A percentile compares a stretch with the other conserved stretches of the same genome.
phyloP scores from a whole-genome alignment of 805 yeast genomes.

The Lachancea thermotolerans region DNA sequence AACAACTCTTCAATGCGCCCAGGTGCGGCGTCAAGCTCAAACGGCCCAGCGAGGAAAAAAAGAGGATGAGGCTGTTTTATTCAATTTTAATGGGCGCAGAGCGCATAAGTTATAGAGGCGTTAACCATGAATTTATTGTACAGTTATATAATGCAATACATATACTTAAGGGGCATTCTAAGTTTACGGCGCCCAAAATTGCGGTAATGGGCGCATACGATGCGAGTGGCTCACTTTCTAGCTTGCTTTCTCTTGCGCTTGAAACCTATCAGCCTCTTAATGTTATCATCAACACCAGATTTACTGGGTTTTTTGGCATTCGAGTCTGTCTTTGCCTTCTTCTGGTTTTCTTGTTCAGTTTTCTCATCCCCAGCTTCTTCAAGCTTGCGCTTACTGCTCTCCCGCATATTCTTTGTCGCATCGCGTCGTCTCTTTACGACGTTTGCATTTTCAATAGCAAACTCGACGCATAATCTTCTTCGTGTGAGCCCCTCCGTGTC shows the following conservation, averaged over 20 bases:
- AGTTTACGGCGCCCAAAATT: neutral
- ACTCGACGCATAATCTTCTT: constrained; percentile 84
- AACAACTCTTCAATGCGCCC: constrained; percentile 15
- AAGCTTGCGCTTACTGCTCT: constrained; percentile 28
- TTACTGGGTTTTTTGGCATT: constrained; percentile 19
- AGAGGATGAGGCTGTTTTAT: constrained; percentile 15
- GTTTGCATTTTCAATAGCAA: constrained; percentile 92
- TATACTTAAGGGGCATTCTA: neutral
- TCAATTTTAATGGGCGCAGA: neutral
- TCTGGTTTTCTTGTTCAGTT: constrained; percentile 14
- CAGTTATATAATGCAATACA: constrained; percentile 3
- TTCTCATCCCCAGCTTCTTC: constrained; percentile 24
- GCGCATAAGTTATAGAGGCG: neutral
- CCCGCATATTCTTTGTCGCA: constrained; percentile 41
- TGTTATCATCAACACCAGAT: constrained; percentile 44
- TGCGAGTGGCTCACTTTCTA: constrained; percentile 1
- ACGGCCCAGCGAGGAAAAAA: constrained; percentile 26
- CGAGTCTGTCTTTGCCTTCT: constrained; percentile 18
- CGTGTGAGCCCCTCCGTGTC: constrained; percentile 48
- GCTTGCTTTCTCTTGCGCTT: constrained; percentile 52
- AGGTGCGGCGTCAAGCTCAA: neutral
- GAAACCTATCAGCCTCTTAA: constrained; percentile 57
- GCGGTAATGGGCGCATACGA: too few species aligned
- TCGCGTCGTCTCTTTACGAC: constrained; percentile 88
- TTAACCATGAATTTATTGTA: neutral